Evolutionary conservation across 176 grass and related monocot genomes (phyloP).

Genomic region (Eleusine indica): DNA sequence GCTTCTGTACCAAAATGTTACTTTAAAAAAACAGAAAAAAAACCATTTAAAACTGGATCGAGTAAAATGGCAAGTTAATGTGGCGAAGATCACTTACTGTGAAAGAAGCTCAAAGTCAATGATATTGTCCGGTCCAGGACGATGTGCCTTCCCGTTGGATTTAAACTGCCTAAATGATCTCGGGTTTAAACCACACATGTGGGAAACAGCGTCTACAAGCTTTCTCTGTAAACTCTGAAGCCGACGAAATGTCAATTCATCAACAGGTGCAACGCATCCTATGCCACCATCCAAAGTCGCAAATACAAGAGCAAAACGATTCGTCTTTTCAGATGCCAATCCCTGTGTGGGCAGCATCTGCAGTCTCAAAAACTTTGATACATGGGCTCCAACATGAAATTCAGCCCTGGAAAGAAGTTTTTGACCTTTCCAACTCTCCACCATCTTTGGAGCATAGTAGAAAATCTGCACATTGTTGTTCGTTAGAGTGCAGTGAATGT

Average conservation of each 20-base stretch:
- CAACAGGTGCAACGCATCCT: conserved; percentile 92
- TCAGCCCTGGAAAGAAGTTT: conserved; percentile 85
- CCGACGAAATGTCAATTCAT: conserved; percentile 79
- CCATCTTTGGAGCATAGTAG: conserved; percentile 90
- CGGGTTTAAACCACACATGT: conserved; percentile 82
- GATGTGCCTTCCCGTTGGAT: conserved; percentile 79
- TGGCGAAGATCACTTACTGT: conserved; percentile 60
- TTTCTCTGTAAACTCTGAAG: conserved; percentile 83
- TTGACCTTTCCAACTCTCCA: conserved; percentile 98
- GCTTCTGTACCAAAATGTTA: not conserved
- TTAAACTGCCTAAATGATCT: conserved; percentile 80
- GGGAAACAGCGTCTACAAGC: conserved; percentile 73
- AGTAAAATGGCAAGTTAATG: conserved; percentile 2
- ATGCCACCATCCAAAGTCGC: conserved; percentile 85
- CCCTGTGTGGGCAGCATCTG: conserved; percentile 76
- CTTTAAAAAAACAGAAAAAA: not conserved
- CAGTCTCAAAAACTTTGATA: conserved; percentile 83
- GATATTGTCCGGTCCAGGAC: conserved; percentile 88
- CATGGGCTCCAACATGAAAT: conserved; percentile 79
- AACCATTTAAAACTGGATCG: not conserved
- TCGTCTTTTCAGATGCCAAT: conserved; percentile 77
- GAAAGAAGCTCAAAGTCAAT: conserved; percentile 89
- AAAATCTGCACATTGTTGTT: conserved; percentile 65
- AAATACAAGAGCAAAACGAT: conserved; percentile 86
- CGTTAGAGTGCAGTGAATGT: conserved; percentile 15